Evolutionary conservation across 2,329 filamentous ascomycete species (phyloP), one percentile per base, ranked within the genome.

Genomic region (Colletotrichum sublineola): DNA sequence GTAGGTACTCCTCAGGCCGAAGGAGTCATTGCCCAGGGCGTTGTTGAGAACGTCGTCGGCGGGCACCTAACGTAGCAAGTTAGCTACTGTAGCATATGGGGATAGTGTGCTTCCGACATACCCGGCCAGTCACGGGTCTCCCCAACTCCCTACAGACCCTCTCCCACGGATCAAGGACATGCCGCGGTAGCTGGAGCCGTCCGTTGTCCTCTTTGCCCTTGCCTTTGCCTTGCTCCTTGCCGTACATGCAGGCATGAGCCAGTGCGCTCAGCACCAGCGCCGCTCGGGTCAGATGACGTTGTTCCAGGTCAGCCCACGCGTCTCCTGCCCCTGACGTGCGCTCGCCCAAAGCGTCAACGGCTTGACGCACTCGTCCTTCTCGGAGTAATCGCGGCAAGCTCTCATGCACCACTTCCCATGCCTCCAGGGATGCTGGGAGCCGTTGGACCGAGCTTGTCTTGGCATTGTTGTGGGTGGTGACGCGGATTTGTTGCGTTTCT

Each of bases 41-140:
- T 72, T 72, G 44, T 72, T 72, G 38, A 72, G 69, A 38, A 72
- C 60, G 38, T 72, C 69, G 9, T 72, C 69, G 14, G 69, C 69
- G 46, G 69, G 69, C 20, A 72, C 69, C 69, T 72, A 24, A 42
- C 29, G 18, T 42, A 9, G 29, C 3, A 50, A n/a, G 57, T 71
- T 33, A 71, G 63, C 56, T 31, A 50, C 24, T 38, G 15, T 60
- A 14, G 46, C 53, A n/a, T 36, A 14, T 48, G 3, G 31, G 33
- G 50, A 29, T 42, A n/a, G 20, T 29, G 1, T 20, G 12, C 8
- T 15, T 31, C 9, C 18, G 18, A 69, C 69, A 20, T 69, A 69
- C 69, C 44, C 69, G 53, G 5, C 69, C 69, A 15, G 69, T 64
- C n/a, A 72, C 3, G 9, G 31, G 44, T 55, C 69, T 69, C 9